Conservation (phyloP, 371 early-diverging fungal species). For the Caulochytrium protostelioides region DNA sequence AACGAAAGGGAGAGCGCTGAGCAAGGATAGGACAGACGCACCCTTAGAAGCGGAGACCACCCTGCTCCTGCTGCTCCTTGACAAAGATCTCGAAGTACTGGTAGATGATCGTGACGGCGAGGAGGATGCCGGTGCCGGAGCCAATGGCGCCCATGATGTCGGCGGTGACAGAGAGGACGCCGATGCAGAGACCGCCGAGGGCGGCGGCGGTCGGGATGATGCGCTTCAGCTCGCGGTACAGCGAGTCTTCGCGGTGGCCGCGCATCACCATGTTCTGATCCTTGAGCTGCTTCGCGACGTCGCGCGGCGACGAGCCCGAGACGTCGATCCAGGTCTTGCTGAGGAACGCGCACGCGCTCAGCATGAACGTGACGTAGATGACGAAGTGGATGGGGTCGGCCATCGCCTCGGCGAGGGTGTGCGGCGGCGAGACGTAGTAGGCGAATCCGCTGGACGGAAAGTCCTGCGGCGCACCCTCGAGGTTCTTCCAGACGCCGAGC, state of each 20-base stretch:
- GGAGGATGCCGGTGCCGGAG: constrained; percentile 96
- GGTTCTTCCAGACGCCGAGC: constrained; percentile 88
- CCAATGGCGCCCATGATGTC: constrained; percentile 71
- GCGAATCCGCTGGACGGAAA: constrained; percentile 85
- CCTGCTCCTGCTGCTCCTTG: constrained; percentile 70
- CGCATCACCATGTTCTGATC: constrained; percentile 90
- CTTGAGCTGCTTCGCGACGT: constrained; percentile 92
- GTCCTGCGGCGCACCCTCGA: constrained; percentile 70
- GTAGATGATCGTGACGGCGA: constrained; percentile 98
- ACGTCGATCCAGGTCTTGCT: constrained; percentile 98
- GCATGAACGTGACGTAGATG: constrained; percentile 81
- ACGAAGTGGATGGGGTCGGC: constrained; percentile 79
- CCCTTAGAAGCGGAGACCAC: too few relatives aligned
- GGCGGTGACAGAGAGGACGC: constrained; percentile 77
- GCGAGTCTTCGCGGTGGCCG: constrained; percentile 82
- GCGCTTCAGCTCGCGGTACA: constrained; percentile 95
- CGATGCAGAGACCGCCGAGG: constrained; percentile 92
- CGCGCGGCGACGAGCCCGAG: constrained; percentile 88
- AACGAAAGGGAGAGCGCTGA: too few relatives aligned
- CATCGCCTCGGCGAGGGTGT: constrained; percentile 53
- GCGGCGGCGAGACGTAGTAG: constrained; percentile 96
- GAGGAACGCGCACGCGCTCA: constrained; percentile 82
- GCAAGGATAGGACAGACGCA: too few relatives aligned
- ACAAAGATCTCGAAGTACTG: constrained; percentile 97
- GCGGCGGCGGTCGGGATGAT: constrained; percentile 91